Base-by-base conservation (phyloP, 495 filamentous ascomycete genomes). In the Trichoderma erinaceum region DNA sequence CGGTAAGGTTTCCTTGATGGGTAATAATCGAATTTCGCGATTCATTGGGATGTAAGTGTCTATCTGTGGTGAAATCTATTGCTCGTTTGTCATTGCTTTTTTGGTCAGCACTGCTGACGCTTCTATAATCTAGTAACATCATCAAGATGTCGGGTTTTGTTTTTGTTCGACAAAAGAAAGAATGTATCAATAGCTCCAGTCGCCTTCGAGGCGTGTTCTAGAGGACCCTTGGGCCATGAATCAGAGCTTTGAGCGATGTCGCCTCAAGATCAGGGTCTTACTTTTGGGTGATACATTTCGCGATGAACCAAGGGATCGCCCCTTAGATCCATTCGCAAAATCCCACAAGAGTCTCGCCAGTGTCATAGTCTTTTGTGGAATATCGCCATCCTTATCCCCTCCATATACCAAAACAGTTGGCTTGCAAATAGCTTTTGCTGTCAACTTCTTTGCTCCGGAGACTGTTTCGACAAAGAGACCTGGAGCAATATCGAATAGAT, bases 401-500 rank as follows among this genome's bases (percentile, higher is more conserved):
- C 41, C 67, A 29, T 52, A 56, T 12, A 69, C 44, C 35, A 69
- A 43, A 13, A 69, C 68, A 1, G 29, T 41, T 21, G 68, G 68
- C 29, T 21, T 38, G 63, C 63, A 69, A 10, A 69, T 15, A 18
- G 43, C 29, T 41, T 58, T 65, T 27, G 23, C 29, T 1, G 58
- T 21, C 8, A 12, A 29, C 48, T 63, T 52, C 44, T 67, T 56
- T 44, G 63, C 41, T n/a, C 58, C 63, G 11, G 38, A 29, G 41
- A 65, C 25, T 10, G 44, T 10, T 44, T 66, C 63, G 8, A 66
- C 63, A 64, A 69, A 69, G 41, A 69, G 68, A 12, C 68, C 68
- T n/a, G 68, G 68, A 18, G 63, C 23, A 18, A 69, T 38, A 32
- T 66, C 68, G 21, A 69, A 69, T 4, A 69, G 29, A 41, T 69